phyloP scores from a whole-genome alignment of 2,329 filamentous ascomycete genomes.

The Bimuria novae-zelandiae region DNA sequence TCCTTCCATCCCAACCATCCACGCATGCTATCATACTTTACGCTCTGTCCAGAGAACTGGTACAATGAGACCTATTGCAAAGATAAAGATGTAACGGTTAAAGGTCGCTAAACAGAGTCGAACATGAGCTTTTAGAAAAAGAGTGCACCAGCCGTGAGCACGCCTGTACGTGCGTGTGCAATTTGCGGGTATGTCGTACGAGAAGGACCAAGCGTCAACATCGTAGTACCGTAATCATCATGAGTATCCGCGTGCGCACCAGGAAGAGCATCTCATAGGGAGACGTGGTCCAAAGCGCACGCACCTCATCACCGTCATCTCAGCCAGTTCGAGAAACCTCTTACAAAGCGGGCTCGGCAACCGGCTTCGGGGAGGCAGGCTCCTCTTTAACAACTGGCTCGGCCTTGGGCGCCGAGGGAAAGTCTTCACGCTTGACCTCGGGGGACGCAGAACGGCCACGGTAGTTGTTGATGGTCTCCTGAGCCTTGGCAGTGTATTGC shows the following conservation, averaged over 20 bases:
- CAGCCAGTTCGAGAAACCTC: neutral
- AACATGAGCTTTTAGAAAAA: constrained; percentile 34
- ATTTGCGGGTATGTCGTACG: constrained; percentile 34
- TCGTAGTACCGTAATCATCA: constrained; percentile 30
- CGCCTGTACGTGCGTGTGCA: constrained; percentile 19
- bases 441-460: constrained; percentile 44
- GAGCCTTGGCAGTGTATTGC: constrained; percentile 65
- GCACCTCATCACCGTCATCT: neutral
- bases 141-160: constrained; percentile 25
- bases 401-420: constrained; percentile 35
- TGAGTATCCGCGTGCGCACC: constrained; percentile 22
- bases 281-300: neutral
- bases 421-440: constrained; percentile 42
- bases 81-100: constrained; percentile 20
- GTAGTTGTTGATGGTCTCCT: constrained; percentile 53
- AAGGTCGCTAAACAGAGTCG: constrained; percentile 28
- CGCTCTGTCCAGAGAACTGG: constrained; percentile 12
- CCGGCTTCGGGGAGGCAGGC: constrained; percentile 13
- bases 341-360: constrained; percentile 35
- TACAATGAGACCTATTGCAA: constrained; percentile 18
- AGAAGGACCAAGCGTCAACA: constrained; percentile 20
- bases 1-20: constrained; percentile 9
- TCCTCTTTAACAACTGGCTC: constrained; percentile 24
- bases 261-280: neutral
- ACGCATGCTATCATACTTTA: constrained; percentile 20